Percentiles rank a stretch among this genome's conserved stretches.
Evolutionary conservation across 2,329 filamentous ascomycete species (phyloP).

Genomic region (Trichoderma atrobrunneum): DNA sequence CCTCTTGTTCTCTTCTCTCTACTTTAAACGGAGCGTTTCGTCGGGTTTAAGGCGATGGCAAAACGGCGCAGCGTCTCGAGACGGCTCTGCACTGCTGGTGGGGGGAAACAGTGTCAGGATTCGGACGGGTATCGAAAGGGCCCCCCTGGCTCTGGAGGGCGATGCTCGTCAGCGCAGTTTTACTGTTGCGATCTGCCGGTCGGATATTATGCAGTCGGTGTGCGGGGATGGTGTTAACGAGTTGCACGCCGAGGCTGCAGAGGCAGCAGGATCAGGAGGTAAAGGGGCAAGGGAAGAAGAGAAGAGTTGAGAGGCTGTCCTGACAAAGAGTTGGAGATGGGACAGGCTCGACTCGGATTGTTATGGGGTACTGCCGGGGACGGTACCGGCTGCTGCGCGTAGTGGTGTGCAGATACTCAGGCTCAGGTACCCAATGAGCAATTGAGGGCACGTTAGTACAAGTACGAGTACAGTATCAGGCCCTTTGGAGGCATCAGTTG

Average conservation of each 20-base stretch:
- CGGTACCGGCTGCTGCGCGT: not conserved
- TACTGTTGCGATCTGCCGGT: conserved; percentile 8
- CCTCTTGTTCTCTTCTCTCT: not conserved
- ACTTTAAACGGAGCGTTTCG: not conserved
- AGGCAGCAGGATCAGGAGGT: conserved; percentile 14
- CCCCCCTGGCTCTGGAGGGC: conserved; percentile 4
- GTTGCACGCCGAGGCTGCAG: conserved; percentile 15
- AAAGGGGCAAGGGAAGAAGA: conserved; percentile 1
- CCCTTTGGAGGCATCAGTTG: conserved; percentile 14
- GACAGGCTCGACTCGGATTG: not conserved
- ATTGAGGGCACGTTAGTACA: not conserved
- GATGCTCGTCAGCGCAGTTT: not conserved
- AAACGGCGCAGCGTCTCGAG: not conserved
- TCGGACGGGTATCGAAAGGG: conserved; percentile 9
- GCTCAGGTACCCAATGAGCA: not conserved
- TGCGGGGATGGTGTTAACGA: conserved; percentile 15
- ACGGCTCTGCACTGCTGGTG: not conserved
- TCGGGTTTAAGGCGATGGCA: not conserved
- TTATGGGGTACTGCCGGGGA: not conserved
- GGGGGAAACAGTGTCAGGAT: not conserved
- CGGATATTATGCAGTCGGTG: conserved; percentile 14
- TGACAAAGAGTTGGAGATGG: not conserved
- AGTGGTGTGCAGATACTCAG: not conserved
- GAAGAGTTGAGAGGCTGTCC: not conserved
- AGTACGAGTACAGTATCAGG: not conserved